Base-by-base conservation (phyloP, 306 rosid genomes). In the Sechiopsis laciniata region DNA sequence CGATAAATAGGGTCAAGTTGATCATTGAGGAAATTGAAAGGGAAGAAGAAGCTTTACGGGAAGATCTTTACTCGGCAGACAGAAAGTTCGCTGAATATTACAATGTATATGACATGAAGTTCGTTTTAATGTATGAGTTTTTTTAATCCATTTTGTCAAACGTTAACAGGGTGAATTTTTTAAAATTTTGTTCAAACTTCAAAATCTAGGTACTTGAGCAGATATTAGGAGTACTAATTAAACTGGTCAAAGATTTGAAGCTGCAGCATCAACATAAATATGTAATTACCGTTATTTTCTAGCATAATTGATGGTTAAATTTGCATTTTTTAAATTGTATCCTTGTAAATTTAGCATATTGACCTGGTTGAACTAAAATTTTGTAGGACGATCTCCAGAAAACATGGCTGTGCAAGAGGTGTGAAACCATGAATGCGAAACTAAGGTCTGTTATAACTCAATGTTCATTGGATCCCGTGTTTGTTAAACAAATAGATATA, bases 171-270 rank as follows among this genome's bases (percentile, higher is more conserved):
- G 32, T 42, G 55, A 77, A 17, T 77, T 42, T 29, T 68, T 64
- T 42, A 73, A 75, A 52, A 8, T 21, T 8, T 78, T 71, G 69
- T 75, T 73, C 77, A 80, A 53, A 78, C 55, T 42, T 42, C 48
- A 42, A 42, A 42, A 0, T 42, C 48, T 76, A 95, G 99, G 97
- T 95, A 60, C 78, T 91, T 72, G 95, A 95, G 90, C 99, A 91
- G 88, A 91, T 95, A 65, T 85, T 95, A 79, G 96, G 88, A 58
- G 93, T 95, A 59, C 93, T 95, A 72, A 87, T 88, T 65, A 95
- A 88, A 85, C 90, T 95, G 55, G 96, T 95, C 74, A 87, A 88
- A 83, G 96, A 89, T 87, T 85, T 95, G 89, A 91, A 91, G 87
- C 83, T 91, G 86, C 96, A 89, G 67, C 96, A 88, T 81, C 99